Evolutionary conservation across 2,329 filamentous ascomycete species (phyloP), one percentile per base, ranked within the genome.

Genomic region (Penicillium sp.): DNA sequence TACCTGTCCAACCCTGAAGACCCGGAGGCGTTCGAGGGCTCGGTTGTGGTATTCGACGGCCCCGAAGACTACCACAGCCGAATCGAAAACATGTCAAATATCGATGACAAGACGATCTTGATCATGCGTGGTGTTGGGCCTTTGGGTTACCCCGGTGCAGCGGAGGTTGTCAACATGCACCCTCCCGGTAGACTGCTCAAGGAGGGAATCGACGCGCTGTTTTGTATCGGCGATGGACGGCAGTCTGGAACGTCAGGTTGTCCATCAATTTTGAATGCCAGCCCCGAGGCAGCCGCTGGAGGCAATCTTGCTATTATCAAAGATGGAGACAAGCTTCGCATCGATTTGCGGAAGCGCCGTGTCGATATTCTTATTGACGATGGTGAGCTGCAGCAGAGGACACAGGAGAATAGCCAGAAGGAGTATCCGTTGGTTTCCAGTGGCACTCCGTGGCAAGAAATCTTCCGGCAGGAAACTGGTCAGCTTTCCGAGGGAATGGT

Each of bases 231-330:
- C 6, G 78, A 81, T 56, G 78, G 78, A 1, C 66, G 78, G 41
- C 78, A 81, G 58, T 79, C 76, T 6, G 78, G 78, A 28, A 81
- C 78, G 2, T 80, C 78, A 3, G 77, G 75, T 0, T 78, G 75
- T 3, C 78, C 78, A 1, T 79, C 76, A 0, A 80, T 81, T 44
- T 63, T 81, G n/a, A 80, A 81, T 52, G 78, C 77, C 1, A 78
- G 73, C 39, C 78, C 78, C 6, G 78, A 81, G 61, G 78, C 78
- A 10, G 77, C 78, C 1, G 75, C 75, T 8, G 78, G 77, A 6
- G 78, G 78, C 1, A 80, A 80, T 46, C 66, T 81, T 18, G 77
- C 75, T 3, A 67, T 81, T 18, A 61, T 81, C 18, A 62, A 62
- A 12, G 74, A 80, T 56, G 77, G 78, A 1, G 78, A 81, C 57